phyloP scores from a whole-genome alignment of 1,284 basidiomycete genomes.

The Pascua guehoae region DNA sequence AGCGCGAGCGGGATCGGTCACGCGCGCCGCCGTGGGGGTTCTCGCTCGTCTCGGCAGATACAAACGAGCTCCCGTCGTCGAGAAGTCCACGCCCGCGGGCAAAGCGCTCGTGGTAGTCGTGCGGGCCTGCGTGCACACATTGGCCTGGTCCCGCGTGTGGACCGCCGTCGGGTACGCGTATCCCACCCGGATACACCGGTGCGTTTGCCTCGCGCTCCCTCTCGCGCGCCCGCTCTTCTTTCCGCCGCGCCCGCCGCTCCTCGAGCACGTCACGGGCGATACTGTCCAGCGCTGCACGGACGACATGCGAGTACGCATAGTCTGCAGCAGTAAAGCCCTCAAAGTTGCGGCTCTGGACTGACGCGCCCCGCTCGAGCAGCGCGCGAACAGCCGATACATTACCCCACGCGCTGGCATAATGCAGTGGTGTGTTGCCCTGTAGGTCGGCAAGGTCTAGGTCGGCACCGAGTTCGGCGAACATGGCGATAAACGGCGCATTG shows the following conservation, averaged over 20 bases:
- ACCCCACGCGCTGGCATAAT: slow-evolving; percentile 57
- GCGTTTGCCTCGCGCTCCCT: slow-evolving; percentile 1
- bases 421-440: slow-evolving; percentile 85
- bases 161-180: too few species aligned
- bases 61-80: too few species aligned
- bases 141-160: too few species aligned
- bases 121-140: too few species aligned
- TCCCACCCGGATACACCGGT: too few species aligned
- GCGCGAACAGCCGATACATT: slow-evolving; percentile 68
- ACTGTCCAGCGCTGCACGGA: slow-evolving; percentile 28
- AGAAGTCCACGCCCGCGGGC: too few species aligned
- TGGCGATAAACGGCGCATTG: slow-evolving; percentile 72
- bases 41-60: too few species aligned
- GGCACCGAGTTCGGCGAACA: slow-evolving; percentile 75
- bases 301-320: slow-evolving; percentile 71
- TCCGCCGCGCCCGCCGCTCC: slow-evolving; percentile 14
- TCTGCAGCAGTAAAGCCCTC: slow-evolving; percentile 87
- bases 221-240: slow-evolving; percentile 13
- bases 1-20: too few species aligned
- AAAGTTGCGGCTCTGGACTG: slow-evolving; percentile 74
- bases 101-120: too few species aligned
- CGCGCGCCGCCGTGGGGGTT: too few species aligned
- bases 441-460: slow-evolving; percentile 84
- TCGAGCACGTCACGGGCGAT: slow-evolving; percentile 33
- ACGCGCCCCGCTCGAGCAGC: slow-evolving; percentile 82